Percentiles rank a stretch among this genome's conserved stretches.
Conservation (phyloP, 306 rosid species). For the Trifolium pratense region DNA sequence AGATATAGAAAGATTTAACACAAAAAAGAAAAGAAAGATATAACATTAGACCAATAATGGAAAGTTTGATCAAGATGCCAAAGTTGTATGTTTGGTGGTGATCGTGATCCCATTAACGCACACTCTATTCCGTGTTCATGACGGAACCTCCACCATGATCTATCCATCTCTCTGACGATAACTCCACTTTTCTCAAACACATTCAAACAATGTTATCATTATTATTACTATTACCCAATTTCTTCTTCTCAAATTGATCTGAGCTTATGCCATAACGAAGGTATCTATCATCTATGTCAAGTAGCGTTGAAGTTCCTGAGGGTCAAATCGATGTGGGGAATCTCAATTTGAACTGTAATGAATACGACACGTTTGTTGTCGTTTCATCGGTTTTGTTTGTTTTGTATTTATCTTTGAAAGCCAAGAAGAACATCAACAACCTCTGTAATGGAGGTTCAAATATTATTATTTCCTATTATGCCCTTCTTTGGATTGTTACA, state of each 20-base stretch:
- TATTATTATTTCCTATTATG: constrained; percentile 58
- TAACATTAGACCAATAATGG: neutral
- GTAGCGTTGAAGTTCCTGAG: neutral
- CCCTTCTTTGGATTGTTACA: constrained; percentile 69
- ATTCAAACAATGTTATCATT: neutral
- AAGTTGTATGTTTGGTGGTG: neutral
- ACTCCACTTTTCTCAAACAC: neutral
- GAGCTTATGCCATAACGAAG: neutral
- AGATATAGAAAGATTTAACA: no score
- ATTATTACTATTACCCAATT: neutral
- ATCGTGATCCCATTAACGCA: neutral
- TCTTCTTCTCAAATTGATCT: constrained; percentile 15
- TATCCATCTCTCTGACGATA: neutral
- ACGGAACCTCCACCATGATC: neutral
- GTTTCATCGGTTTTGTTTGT: constrained; percentile 59
- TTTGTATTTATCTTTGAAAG: constrained; percentile 54
- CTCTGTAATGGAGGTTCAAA: constrained; percentile 56
- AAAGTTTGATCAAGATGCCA: neutral
- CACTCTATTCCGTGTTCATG: neutral
- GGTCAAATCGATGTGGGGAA: neutral
- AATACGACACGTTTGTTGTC: constrained; percentile 51
- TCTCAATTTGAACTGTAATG: constrained; percentile 54
- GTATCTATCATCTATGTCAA: constrained; percentile 34
- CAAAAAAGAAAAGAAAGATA: no score
- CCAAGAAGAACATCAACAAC: constrained; percentile 62